Base-by-base conservation (phyloP, 257 asterid species). In the Apocynum venetum region DNA sequence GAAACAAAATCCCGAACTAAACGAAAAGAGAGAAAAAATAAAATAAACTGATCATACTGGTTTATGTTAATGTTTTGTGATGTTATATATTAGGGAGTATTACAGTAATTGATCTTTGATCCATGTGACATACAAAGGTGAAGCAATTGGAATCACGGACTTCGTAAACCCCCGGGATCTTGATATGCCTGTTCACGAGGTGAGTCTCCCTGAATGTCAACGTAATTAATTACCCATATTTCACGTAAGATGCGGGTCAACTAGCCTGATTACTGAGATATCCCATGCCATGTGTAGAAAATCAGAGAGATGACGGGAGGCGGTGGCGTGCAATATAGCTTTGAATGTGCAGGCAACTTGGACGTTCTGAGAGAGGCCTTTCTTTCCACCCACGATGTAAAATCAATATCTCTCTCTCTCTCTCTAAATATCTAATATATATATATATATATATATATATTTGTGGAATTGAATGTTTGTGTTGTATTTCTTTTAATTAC, bases 291-390 rank as follows among this genome's bases (percentile, higher is more conserved):
- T 8, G 7, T 69, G 87, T 89, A 94, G 98, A 89, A 88, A 88
- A 90, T 95, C 48, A 84, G 90, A 76, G 98, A 92, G 86, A 79
- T 95, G 88, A 87, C 91, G 3, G 86, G 73, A 6, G 98, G 98
- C 46, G 98, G 98, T 48, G 99, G 99, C 2, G 99, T 93, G 49
- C 82, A 95, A 61, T 95, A 91, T 79, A 90, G 99, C 87, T 95
- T 95, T 68, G 98, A 95, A 73, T 88, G 94, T 81, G 91, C 91
- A 14, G 99, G 98, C 76, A 91, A 91, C 76, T 52, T 93, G 83
- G 96, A 95, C 4, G 97, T 95, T 66, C 93, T 95, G 2, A 89
- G 97, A 0, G 97, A 95, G 84, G 97, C 98, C 51, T 95, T 92
- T 83, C 83, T 89, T 78, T 95, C 96, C 8, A 95, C 97, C 19